These are phyloP conservation scores for Capsella rubella DNA, from an alignment of 441 rosid genomes.

Conservation along the genomic window DNA sequence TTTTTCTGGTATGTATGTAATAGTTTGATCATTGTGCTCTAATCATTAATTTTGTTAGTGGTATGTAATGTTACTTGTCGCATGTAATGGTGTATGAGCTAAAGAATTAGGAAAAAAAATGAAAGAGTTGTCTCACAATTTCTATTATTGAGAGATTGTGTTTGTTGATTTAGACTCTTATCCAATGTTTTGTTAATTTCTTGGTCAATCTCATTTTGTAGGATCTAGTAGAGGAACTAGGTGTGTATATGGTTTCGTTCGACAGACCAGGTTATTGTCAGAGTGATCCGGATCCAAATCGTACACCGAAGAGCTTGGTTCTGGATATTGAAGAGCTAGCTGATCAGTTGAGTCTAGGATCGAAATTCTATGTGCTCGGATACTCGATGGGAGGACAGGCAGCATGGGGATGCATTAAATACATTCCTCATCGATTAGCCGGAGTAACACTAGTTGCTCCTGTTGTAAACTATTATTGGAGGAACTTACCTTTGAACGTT, in stretches of 20 bases:
- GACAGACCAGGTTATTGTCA: conserved; percentile 71
- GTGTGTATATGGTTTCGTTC: conserved; percentile 57
- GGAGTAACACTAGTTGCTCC: conserved; percentile 60
- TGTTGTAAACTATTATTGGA: conserved; percentile 67
- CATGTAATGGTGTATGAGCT: background rate
- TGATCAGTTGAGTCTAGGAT: conserved; percentile 59
- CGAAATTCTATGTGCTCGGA: conserved; percentile 56
- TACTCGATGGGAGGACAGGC: conserved; percentile 62
- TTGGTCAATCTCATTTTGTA: conserved; percentile 15
- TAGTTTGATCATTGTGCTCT: background rate
- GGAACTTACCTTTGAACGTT: conserved; percentile 57
- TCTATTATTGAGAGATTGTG: background rate
- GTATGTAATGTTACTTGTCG: background rate
- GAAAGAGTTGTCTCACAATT: background rate
- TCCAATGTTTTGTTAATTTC: background rate
- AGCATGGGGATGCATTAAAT: conserved; percentile 59
- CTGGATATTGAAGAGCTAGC: conserved; percentile 66
- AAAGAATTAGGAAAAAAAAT: background rate
- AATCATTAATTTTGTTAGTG: background rate
- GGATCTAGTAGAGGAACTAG: conserved; percentile 51
- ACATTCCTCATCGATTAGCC: conserved; percentile 69
- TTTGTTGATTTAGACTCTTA: no score
- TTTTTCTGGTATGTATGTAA: background rate
- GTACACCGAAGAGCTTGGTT: conserved; percentile 51
- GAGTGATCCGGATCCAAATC: conserved; percentile 62